Base-by-base conservation (phyloP, 176 grass and related monocot species). In the Rhynchospora pubera region DNA sequence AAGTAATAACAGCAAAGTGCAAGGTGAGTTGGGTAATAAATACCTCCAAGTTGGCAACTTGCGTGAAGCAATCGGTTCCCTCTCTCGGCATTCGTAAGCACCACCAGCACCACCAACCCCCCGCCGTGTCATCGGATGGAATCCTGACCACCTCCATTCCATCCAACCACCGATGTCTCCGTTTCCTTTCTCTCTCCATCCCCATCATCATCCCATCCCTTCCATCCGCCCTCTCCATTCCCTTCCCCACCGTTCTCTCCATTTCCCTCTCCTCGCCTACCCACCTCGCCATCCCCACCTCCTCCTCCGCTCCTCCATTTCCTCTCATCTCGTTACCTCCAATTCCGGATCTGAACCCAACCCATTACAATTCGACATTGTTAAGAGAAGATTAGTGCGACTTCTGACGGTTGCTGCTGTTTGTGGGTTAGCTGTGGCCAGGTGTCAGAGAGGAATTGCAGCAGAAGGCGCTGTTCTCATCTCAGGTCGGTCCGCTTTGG, bases 181-280 rank as follows among this genome's bases (percentile, higher is more conserved):
- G 13, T 77, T 77, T 4, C 72, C 72, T 9, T 77, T 77, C 72
- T 77, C 72, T 0, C 72, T 55, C 24, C 72, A 77, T 56, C 50
- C 13, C 24, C 72, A 77, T 56, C 50, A 23, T 18, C 50, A 48
- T 28, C 48, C 72, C 22, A 28, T 30, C 45, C 71, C 47, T 53
- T 82, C 79, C 42, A 65, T 9, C 79, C 13, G 4, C 7, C 78
- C 91, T 85, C 87, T 89, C 45, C 84, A 74, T 63, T 76, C 79
- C 82, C 72, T 88, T 79, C 81, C 82, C 56, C 86, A 76, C 43
- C 84, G 89, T 50, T 68, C 79, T 43, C 82, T 85, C 63, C 82
- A 86, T 87, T 87, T 87, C 24, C 43, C 84, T 24, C 71, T 80
- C 70, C 83, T 82, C 81, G 67, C 62, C 63, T 44, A 42, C 82